Conservation (phyloP, 805 yeast species). For the Ogataea saltuana region DNA sequence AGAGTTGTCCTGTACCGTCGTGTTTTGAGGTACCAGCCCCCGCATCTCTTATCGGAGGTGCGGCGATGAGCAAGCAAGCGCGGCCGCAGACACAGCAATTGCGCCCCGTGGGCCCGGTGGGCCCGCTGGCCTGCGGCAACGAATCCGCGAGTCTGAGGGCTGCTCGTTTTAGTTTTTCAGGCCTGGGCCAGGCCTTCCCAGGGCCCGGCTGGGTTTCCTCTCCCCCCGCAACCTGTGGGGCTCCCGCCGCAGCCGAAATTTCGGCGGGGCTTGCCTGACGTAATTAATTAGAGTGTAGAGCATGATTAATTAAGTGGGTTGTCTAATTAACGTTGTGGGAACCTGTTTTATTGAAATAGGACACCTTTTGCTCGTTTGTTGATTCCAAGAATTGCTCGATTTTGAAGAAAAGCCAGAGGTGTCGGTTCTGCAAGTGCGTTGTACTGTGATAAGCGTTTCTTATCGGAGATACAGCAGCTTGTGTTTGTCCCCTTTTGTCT, state of each 20-base stretch:
- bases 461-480: slow-evolving; percentile 4
- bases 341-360: neutral
- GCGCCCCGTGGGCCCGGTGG: no score
- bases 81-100: no score
- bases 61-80: slow-evolving; percentile 3
- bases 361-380: neutral
- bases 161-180: neutral
- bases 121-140: no score
- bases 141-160: neutral
- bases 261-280: slow-evolving; percentile 10
- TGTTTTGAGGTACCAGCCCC: slow-evolving; percentile 7
- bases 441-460: no score
- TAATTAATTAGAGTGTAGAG: slow-evolving; percentile 8
- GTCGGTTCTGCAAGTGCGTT: no score
- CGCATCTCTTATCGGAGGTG: slow-evolving; percentile 6
- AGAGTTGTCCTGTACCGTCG: neutral
- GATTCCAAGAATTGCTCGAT: no score
- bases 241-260: no score
- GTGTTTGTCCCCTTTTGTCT: no score
- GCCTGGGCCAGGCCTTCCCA: no score
- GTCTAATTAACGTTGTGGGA: slow-evolving; percentile 7
- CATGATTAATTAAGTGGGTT: slow-evolving; percentile 7
- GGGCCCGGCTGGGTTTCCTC: no score
- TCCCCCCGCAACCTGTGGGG: no score
- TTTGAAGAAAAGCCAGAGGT: no score